A percentile compares a stretch with the other conserved stretches of the same genome.
These are phyloP conservation scores for Endotrypanum monterogeii DNA, from an alignment of 208 protist species.

Conservation along the genomic window DNA sequence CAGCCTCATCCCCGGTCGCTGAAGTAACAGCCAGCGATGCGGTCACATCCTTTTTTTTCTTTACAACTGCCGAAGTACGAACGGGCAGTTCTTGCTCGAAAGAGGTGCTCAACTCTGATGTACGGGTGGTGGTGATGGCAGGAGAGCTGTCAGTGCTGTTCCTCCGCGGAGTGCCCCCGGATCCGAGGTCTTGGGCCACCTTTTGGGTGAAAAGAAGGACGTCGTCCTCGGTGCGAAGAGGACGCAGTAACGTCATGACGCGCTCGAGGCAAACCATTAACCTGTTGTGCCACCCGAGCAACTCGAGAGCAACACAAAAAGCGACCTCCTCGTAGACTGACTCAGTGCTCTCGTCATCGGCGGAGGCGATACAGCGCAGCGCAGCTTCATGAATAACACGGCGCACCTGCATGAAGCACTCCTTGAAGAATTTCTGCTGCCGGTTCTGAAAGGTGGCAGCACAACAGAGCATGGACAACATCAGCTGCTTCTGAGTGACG, in stretches of 20 bases:
- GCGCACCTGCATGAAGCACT: slow-evolving; percentile 17
- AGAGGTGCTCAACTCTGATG: slow-evolving; percentile 18
- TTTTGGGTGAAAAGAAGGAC: slow-evolving; percentile 12
- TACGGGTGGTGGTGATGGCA: slow-evolving; percentile 24
- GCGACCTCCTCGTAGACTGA: slow-evolving; percentile 19
- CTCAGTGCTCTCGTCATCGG: background rate
- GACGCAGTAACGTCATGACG: background rate
- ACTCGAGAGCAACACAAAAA: slow-evolving; percentile 25
- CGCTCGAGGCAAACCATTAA: slow-evolving; percentile 16
- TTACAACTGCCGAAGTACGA: background rate
- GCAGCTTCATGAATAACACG: slow-evolving; percentile 8
- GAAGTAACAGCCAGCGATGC: background rate
- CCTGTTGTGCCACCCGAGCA: slow-evolving; percentile 29
- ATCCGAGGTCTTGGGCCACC: slow-evolving; percentile 18
- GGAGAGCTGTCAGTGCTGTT: slow-evolving; percentile 20
- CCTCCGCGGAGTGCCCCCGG: slow-evolving; percentile 4
- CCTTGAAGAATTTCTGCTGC: slow-evolving; percentile 19
- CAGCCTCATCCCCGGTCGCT: background rate
- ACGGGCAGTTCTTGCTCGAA: slow-evolving; percentile 14
- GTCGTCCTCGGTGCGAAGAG: slow-evolving; percentile 6
- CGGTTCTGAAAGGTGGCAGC: slow-evolving; percentile 12
- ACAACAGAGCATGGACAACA: slow-evolving; percentile 31
- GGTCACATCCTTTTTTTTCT: background rate
- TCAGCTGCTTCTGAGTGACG: slow-evolving; percentile 17
- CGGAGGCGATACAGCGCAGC: slow-evolving; percentile 18